Evolutionary conservation across 352 stramenopile genomes (phyloP), one percentile per base, ranked within the genome.

Genomic region (Phytophthora podocarpi): DNA sequence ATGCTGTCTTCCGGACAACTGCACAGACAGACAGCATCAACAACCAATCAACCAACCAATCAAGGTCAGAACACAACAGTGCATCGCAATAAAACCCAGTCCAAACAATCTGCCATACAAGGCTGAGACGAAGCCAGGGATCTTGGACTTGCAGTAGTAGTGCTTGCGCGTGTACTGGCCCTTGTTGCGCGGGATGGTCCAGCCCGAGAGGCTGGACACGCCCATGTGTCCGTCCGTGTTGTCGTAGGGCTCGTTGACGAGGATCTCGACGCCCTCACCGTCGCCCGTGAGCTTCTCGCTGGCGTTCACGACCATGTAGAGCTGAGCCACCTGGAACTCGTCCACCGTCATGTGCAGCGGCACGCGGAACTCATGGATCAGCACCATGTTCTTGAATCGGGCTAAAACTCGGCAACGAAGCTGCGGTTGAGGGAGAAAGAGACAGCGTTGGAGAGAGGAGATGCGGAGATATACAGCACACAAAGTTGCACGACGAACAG

Each of bases 101-200:
- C 6, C 12, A 45, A 26, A 26, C 7, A 21, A 9, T 15, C 13
- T 5, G 2, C 64, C 76, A 23, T 89, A 93, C 85, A 95, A 85
- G 36, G 83, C 78, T 5, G 82, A 91, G 10, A 94, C 74, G 56
- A 90, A 87, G 58, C 79, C 73, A 8, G 87, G 87, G 62, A 95
- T 92, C 65, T 90, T 87, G 55, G 76, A 90, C 72, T 90, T 89
- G 78, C 78, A 85, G 70, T 92, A 93, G 70, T 95, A 95, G 70
- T 95, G 85, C 66, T 95, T 95, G 62, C 85, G 81, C 48, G 87
- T 95, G 73, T 95, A 95, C 66, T 95, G 87, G 39, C 87, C 87
- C 58, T 88, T 91, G 66, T 81, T 93, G 40, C 70, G 68, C 12
- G 86, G 86, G n/a, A 95, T 55, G 2, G 64, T 69, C 78, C 83